Evolutionary conservation across 148 eudicot genomes (phyloP), one percentile per base, ranked within the genome.

Genomic region (Fagopyrum homotropicum): DNA sequence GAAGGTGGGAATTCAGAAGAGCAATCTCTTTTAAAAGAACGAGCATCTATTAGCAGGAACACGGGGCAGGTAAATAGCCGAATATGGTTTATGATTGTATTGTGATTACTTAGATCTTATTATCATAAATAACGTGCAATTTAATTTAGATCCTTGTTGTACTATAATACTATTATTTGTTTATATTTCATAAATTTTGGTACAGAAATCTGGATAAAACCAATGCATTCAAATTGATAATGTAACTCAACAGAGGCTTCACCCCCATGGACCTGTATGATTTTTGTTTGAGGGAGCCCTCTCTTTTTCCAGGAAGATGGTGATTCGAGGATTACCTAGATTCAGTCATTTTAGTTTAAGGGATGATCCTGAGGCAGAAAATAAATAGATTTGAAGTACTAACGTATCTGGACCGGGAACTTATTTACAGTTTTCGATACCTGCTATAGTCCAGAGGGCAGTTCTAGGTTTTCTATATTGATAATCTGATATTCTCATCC

Each of bases 21-120:
- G 43, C 91, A 80, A 70, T 85, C 90, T 76, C 84, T 92, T 45
- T 82, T 96, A 48, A 92, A 90, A 81, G 99, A 96, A 76, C 90
- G 86, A 77, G 94, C 91, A 59, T 75, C 99, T 73, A 81, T 96
- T 79, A 79, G 85, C 83, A 85, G 97, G 84, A 87, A 80, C 79
- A 83, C 93, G 35, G 90, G 88, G 50, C 99, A 92, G 99, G 99
- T 96, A 87, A 54, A 43, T 59, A 17, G 29, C 66, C 63, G 43
- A 29, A 8, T 30, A 61, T 4, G 43, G 4, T 11, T 61, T 30
- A 9, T 61, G 69, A 26, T 45, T 15, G 12, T 7, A 9, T 30
- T 61, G 43, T 61, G 69, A 4, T 61, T 61, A 61, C 44, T 12
- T 29, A 15, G 6, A 26, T 60, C 43, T 57, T 57, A 7, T 54